phyloP scores from a whole-genome alignment of 441 rosid genomes.

The Adansonia gregorii region DNA sequence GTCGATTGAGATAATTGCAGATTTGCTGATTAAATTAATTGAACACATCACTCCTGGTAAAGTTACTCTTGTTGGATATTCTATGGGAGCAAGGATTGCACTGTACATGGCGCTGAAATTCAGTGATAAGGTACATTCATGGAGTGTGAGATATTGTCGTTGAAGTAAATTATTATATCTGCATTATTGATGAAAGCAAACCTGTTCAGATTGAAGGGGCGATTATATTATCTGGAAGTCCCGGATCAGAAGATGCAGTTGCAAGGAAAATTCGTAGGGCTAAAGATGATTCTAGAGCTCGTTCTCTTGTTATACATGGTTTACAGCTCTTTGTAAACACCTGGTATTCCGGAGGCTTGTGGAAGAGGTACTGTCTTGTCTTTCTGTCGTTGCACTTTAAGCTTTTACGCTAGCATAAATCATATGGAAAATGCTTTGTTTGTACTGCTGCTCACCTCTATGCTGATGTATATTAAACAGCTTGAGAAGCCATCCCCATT shows the following conservation, averaged over 20 bases:
- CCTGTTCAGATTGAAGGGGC: conserved; percentile 72
- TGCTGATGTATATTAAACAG: conserved; percentile 42
- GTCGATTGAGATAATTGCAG: conserved; percentile 63
- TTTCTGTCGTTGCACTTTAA: neutral
- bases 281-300: conserved; percentile 76
- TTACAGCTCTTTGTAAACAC: conserved; percentile 59
- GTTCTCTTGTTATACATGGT: conserved; percentile 59
- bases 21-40: conserved; percentile 50
- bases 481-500: conserved; percentile 82
- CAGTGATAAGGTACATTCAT: conserved; percentile 53
- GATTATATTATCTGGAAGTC: conserved; percentile 86
- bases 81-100: conserved; percentile 95
- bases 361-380: conserved; percentile 69
- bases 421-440: conserved; percentile 13
- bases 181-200: conserved; percentile 17
- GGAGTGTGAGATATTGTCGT: conserved; percentile 20
- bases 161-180: neutral
- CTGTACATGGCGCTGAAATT: conserved; percentile 75
- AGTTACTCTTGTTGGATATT: conserved; percentile 79
- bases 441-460: conserved; percentile 25
- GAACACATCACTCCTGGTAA: conserved; percentile 59
- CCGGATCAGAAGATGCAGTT: conserved; percentile 58
- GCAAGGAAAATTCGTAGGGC: conserved; percentile 74
- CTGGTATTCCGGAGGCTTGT: conserved; percentile 82
- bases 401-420: neutral